phyloP scores from a whole-genome alignment of 2,329 filamentous ascomycete species.

The Fusarium graminum region DNA sequence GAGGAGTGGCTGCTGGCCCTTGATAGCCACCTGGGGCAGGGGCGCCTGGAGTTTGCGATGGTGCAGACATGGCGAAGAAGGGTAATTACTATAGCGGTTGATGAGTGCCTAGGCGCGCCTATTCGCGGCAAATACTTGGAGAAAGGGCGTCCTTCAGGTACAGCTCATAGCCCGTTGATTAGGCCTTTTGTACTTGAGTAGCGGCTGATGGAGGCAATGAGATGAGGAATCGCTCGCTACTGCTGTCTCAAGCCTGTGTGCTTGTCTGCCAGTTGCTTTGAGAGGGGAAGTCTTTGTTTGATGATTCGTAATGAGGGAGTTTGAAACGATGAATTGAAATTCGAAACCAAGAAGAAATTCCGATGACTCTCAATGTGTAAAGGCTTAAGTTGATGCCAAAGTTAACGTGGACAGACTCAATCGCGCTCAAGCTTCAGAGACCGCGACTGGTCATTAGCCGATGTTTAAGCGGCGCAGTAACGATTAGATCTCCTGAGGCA shows the following conservation, averaged over 20 bases:
- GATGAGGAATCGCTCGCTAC: conserved; percentile 7
- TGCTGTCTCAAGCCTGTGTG: background rate
- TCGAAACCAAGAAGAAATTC: conserved; percentile 9
- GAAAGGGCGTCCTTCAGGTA: conserved; percentile 11
- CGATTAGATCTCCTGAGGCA: background rate
- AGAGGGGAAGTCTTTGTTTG: background rate
- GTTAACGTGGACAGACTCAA: conserved; percentile 25
- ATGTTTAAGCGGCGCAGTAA: conserved; percentile 40
- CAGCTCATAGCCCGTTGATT: conserved; percentile 21
- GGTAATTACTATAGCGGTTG: background rate
- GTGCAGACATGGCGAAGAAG: conserved; percentile 52
- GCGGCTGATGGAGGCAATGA: conserved; percentile 8
- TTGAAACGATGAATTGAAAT: background rate
- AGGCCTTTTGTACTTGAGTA: background rate
- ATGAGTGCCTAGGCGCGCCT: background rate
- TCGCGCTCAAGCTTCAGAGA: conserved; percentile 28
- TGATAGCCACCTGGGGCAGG: conserved; percentile 51
- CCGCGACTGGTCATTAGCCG: conserved; percentile 38
- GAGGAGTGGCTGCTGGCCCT: conserved; percentile 53
- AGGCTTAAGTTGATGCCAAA: conserved; percentile 29
- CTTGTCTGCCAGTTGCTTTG: conserved; percentile 1
- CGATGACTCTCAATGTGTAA: conserved; percentile 18
- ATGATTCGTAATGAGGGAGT: too few species aligned
- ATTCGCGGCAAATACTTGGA: background rate
- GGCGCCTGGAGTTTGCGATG: conserved; percentile 50